phyloP scores from a whole-genome alignment of 345 rosid genomes.

The Eucalyptus dawsonii region DNA sequence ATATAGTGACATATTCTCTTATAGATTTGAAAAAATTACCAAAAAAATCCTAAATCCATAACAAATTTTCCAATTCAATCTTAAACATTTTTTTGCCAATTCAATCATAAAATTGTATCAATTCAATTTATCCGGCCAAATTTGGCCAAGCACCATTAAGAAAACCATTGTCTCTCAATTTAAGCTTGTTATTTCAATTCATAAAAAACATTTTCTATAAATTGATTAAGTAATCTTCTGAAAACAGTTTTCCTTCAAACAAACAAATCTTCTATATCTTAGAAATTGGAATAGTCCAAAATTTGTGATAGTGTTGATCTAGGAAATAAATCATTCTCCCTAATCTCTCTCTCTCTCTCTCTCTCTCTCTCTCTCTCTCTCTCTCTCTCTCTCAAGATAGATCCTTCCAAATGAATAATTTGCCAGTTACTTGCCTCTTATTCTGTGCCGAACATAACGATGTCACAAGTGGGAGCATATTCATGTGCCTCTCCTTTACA shows the following conservation, averaged over 20 bases:
- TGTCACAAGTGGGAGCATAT: not conserved
- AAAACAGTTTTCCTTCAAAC: fast-evolving
- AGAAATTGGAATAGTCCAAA: too few relatives aligned
- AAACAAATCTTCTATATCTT: too few relatives aligned
- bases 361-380: not conserved
- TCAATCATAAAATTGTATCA: too few relatives aligned
- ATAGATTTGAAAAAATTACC: too few relatives aligned
- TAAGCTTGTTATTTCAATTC: too few relatives aligned
- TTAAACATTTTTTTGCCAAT: fast-evolving
- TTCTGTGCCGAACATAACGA: not conserved
- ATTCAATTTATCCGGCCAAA: fast-evolving
- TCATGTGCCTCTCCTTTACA: not conserved
- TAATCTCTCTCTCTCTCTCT: not conserved
- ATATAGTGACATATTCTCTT: too few relatives aligned
- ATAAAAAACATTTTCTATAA: fast-evolving
- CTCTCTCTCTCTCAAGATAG: not conserved
- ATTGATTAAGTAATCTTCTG: too few relatives aligned
- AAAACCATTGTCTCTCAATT: fast-evolving
- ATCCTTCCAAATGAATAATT: not conserved
- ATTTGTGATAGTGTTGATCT: too few relatives aligned
- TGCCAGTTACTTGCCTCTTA: not conserved
- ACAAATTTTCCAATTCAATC: too few relatives aligned
- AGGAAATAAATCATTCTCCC: too few relatives aligned
- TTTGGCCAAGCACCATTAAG: fast-evolving
- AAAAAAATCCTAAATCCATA: too few relatives aligned